Conservation (phyloP, 441 rosid genomes). For the Arabidopsis hybrid region DNA sequence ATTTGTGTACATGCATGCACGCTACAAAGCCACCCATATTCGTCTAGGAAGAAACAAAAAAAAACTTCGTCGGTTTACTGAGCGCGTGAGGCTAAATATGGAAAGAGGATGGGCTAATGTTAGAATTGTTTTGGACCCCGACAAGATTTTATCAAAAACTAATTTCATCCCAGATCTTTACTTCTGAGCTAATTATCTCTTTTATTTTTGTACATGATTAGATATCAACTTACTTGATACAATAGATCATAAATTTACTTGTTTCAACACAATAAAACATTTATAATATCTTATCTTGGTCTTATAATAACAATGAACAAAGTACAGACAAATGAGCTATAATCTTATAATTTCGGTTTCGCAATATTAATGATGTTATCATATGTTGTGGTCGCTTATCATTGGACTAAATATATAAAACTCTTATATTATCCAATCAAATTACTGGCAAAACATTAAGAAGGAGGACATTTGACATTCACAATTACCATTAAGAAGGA, state of each 20-base stretch:
- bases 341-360: neutral
- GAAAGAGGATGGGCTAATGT: no score
- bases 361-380: neutral
- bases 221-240: conserved; percentile 20
- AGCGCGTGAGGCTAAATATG: no score
- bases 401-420: neutral
- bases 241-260: neutral
- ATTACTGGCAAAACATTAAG: neutral
- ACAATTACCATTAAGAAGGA: no score
- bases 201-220: conserved; percentile 27
- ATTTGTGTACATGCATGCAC: no score
- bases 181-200: no score
- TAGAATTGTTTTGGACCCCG: no score
- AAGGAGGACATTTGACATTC: neutral
- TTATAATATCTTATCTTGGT: neutral
- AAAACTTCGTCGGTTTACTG: no score
- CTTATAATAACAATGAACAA: neutral
- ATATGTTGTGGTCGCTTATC: neutral
- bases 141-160: no score
- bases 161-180: no score
- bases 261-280: neutral
- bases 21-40: no score
- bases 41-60: no score
- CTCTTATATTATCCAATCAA: neutral
- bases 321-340: neutral